Base-by-base conservation (phyloP, 495 filamentous ascomycete genomes). In the Glonium stellatum region DNA sequence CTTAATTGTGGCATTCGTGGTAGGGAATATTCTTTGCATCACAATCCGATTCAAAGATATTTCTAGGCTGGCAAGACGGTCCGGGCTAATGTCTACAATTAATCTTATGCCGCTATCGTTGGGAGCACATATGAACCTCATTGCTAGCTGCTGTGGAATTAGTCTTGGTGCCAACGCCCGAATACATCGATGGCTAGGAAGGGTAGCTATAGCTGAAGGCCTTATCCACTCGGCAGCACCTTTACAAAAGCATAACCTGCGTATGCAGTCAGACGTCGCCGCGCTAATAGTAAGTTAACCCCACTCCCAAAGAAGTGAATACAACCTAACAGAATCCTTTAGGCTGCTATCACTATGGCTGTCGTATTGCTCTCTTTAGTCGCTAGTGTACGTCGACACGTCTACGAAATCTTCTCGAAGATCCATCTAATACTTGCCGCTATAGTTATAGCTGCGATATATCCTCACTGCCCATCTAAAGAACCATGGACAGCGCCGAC, bases 361-460 rank as follows among this genome's bases (percentile, higher is more conserved):
- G 10, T 44, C 2, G 12, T 55, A 19, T 12, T 55, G 10, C n/a
- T 55, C 31, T 55, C 53, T 37, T 55, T 42, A 21, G 21, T 41
- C 18, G 15, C 31, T 25, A 12, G 13, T 18, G 11, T 55, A 55
- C 53, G 53, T 42, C 25, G 25, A 12, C 22, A 39, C 5, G 12
- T 36, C 25, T 55, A 39, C 11, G 22, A 55, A 25, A 8, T 55
- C 27, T 55, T 55, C 53, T 42, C 36, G 10, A 55, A 55, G 23
- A 0, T 55, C 34, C 34, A 55, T 12, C 53, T 55, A 9, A 25
- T 55, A 5, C 53, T 55, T 39, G 5, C 13, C 18, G 12, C 23
- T n/a, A 18, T 55, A 18, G 19, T 55, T 22, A 18, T 55, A 18
- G 53, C 15, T 11, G 23, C 15, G 4, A 37, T 37, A 55, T 55